Conservation (phyloP, 2,329 filamentous ascomycete species). For the Sclerotinia nivalis region DNA sequence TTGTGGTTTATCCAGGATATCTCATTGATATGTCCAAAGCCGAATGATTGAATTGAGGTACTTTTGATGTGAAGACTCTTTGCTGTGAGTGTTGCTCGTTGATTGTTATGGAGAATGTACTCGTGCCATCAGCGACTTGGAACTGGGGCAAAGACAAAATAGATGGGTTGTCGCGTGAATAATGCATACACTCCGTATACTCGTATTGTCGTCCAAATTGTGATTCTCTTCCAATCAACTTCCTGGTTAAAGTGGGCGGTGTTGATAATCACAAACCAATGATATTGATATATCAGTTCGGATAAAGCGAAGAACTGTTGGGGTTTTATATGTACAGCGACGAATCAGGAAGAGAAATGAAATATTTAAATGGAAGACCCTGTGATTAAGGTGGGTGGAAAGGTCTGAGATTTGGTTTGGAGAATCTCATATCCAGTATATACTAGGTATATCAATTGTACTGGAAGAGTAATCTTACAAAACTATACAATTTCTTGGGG, state of each 20-base stretch:
- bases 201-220: slow-evolving; percentile 8
- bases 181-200: neutral
- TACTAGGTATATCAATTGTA: neutral
- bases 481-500: no score
- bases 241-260: neutral
- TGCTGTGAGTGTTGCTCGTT: neutral
- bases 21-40: neutral
- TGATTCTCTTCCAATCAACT: slow-evolving; percentile 12
- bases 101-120: slow-evolving; percentile 13
- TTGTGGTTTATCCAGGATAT: neutral
- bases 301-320: neutral
- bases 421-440: neutral
- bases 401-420: neutral
- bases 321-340: neutral
- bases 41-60: neutral
- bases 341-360: neutral
- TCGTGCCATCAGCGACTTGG: neutral
- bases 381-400: neutral
- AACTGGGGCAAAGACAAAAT: neutral
- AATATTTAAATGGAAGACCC: neutral
- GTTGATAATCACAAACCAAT: neutral
- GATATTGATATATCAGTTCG: neutral
- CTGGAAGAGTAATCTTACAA: no score
- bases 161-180: neutral
- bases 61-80: neutral